phyloP scores from a whole-genome alignment of 306 rosid genomes.

The Sindora glabra region DNA sequence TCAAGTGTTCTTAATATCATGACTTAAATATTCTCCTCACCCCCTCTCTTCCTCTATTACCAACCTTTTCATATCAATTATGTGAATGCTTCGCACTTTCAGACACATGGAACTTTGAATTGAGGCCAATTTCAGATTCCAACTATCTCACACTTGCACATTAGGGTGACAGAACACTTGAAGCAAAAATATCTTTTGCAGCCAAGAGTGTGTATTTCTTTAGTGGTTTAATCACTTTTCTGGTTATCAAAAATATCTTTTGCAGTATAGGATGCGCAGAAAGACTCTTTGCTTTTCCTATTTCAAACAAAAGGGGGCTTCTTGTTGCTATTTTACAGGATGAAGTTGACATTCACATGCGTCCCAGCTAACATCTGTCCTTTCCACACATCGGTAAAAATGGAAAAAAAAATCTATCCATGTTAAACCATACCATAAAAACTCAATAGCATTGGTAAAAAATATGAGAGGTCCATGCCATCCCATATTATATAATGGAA shows the following conservation, averaged over 20 bases:
- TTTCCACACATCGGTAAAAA: neutral
- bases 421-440: conserved; percentile 4
- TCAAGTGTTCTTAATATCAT: too few relatives aligned
- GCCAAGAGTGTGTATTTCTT: too few relatives aligned
- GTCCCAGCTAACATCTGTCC: conserved; percentile 30
- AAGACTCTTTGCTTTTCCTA: neutral
- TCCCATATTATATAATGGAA: conserved; percentile 12
- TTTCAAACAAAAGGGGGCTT: conserved; percentile 38
- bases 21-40: too few relatives aligned
- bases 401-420: conserved; percentile 4
- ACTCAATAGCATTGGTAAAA: conserved; percentile 3
- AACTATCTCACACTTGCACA: neutral
- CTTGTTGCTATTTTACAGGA: conserved; percentile 22
- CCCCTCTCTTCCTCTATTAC: neutral
- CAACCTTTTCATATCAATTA: neutral
- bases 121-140: neutral
- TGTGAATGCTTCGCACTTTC: neutral
- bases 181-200: neutral
- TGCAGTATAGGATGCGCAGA: neutral
- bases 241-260: too few relatives aligned
- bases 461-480: conserved; percentile 4
- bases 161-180: neutral
- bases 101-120: neutral
- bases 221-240: too few relatives aligned
- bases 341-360: conserved; percentile 34